Percentiles rank a stretch among this genome's conserved stretches.
Conservation (phyloP, 225 moss, liverwort and hornwort genomes). For the Rhytidiadelphus loreus region DNA sequence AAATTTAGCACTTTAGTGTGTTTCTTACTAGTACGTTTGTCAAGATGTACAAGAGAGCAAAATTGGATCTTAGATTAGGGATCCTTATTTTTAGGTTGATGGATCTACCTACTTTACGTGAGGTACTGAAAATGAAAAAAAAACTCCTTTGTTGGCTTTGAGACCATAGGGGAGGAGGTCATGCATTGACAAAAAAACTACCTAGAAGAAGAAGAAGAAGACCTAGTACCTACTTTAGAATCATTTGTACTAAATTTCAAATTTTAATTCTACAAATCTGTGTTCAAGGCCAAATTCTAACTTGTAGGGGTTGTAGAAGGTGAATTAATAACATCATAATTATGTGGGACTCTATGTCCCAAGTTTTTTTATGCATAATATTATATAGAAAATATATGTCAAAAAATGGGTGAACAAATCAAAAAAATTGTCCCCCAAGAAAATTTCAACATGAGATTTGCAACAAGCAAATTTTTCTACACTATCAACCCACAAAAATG, state of each 20-base stretch:
- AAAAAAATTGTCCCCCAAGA: fast-evolving
- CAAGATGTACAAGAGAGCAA: background rate
- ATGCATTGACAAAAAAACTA: too few relatives aligned
- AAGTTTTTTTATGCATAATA: background rate
- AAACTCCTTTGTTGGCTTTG: background rate
- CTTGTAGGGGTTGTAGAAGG: background rate
- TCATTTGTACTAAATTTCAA: background rate
- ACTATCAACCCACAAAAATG: background rate
- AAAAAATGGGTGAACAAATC: background rate
- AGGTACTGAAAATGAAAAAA: background rate
- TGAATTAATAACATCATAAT: background rate
- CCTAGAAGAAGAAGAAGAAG: too few relatives aligned
- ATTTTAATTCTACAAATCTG: background rate
- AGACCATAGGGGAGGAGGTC: background rate
- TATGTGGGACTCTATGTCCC: background rate
- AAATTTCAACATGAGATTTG: background rate
- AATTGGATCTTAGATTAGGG: fast-evolving
- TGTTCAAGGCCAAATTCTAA: too few relatives aligned
- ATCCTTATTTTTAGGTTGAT: background rate
- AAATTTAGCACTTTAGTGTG: fast-evolving
- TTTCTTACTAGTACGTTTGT: too few relatives aligned
- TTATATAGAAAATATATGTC: background rate
- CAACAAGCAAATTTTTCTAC: fast-evolving
- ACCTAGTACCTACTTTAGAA: background rate
- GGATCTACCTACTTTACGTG: background rate